phyloP scores from a whole-genome alignment of 371 early-diverging fungal genomes.

The Catenaria anguillulae region DNA sequence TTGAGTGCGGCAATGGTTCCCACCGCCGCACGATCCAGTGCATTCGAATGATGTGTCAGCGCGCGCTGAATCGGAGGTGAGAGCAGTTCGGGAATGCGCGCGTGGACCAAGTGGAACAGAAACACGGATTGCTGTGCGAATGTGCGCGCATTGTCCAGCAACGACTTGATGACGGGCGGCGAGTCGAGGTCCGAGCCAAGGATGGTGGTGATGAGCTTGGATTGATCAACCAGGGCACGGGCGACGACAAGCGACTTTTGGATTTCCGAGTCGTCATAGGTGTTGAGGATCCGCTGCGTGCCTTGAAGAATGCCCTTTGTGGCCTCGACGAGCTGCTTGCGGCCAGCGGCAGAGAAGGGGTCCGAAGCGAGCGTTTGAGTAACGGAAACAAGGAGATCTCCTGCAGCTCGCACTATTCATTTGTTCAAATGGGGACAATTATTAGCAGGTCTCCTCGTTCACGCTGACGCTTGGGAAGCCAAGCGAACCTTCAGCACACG shows the following conservation, averaged over 20 bases:
- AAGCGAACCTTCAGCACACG: slow-evolving; percentile 18
- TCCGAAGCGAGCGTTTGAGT: slow-evolving; percentile 18
- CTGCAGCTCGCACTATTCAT: slow-evolving; percentile 13
- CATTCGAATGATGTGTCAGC: not conserved
- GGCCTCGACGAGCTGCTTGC: slow-evolving; percentile 23
- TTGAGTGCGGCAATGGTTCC: not conserved
- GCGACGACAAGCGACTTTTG: slow-evolving; percentile 19
- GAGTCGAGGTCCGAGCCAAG: not conserved
- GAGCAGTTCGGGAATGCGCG: slow-evolving; percentile 23
- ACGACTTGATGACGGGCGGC: not conserved
- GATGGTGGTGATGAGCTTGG: not conserved
- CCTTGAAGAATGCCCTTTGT: slow-evolving; percentile 32
- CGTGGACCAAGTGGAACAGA: slow-evolving; percentile 20
- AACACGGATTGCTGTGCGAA: slow-evolving; percentile 17
- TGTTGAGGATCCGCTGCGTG: slow-evolving; percentile 21
- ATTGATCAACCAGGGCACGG: not conserved
- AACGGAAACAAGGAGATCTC: slow-evolving; percentile 18
- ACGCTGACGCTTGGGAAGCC: not conserved
- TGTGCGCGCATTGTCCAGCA: slow-evolving; percentile 5
- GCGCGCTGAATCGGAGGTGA: slow-evolving; percentile 17
- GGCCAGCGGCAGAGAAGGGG: slow-evolving; percentile 21
- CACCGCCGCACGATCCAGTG: not conserved
- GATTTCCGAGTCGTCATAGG: slow-evolving; percentile 30
- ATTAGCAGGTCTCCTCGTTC: slow-evolving; percentile 3
- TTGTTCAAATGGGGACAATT: slow-evolving; percentile 11